Percentiles rank a stretch among this genome's conserved stretches.
Evolutionary conservation across 345 rosid species (phyloP).

Genomic region (Arabis hirsuta): DNA sequence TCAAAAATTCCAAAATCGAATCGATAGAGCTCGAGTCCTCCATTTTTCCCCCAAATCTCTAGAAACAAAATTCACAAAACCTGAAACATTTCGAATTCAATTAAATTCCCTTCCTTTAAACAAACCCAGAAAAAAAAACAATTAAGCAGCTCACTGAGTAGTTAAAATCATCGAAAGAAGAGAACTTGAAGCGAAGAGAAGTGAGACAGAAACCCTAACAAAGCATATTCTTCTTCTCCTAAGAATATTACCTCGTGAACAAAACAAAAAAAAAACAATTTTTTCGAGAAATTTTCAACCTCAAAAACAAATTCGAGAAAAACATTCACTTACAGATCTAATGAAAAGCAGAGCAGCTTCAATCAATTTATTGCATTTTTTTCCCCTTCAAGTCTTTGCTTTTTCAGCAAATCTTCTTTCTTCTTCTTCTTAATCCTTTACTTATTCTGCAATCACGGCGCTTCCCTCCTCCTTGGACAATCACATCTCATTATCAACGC

Average conservation of each 20-base stretch:
- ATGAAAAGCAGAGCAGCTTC: slow-evolving; percentile 20
- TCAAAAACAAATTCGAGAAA: slow-evolving; percentile 16
- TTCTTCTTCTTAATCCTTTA: not conserved
- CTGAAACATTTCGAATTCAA: slow-evolving; percentile 38
- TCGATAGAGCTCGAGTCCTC: slow-evolving; percentile 65
- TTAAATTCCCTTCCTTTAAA: not conserved
- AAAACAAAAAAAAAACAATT: not conserved
- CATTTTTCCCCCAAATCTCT: slow-evolving; percentile 49
- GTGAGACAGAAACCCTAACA: slow-evolving; percentile 29
- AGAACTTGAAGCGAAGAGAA: slow-evolving; percentile 12
- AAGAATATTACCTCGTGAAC: slow-evolving; percentile 1
- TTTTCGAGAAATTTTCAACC: not conserved
- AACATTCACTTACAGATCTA: slow-evolving; percentile 40
- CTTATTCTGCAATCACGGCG: slow-evolving; percentile 34
- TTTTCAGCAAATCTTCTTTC: slow-evolving; percentile 19
- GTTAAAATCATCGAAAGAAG: slow-evolving; percentile 11
- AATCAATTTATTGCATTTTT: slow-evolving; percentile 1
- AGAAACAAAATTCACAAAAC: slow-evolving; percentile 37
- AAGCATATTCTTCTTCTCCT: slow-evolving; percentile 22
- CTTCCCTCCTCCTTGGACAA: slow-evolving; percentile 31
- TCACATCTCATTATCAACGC: slow-evolving; percentile 35
- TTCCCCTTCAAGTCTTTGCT: slow-evolving; percentile 8
- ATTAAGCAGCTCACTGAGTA: slow-evolving; percentile 5
- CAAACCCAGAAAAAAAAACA: slow-evolving; percentile 10
- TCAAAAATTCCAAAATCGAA: slow-evolving; percentile 72